Base-by-base conservation (phyloP, 2,329 filamentous ascomycete genomes). In the Microcera coccophila region DNA sequence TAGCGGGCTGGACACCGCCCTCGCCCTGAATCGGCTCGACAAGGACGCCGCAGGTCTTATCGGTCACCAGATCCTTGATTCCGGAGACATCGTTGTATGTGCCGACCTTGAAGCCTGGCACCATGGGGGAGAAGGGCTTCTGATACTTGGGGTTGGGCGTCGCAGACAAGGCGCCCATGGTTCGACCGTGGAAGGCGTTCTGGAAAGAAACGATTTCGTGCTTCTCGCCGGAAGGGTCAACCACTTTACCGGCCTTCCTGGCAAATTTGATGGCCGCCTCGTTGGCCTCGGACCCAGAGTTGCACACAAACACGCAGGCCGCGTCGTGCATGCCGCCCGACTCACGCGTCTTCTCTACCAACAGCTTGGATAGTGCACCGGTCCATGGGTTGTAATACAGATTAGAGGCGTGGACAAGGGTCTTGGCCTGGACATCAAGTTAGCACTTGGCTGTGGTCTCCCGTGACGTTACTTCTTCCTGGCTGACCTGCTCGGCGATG, bases 141-240 rank as follows among this genome's bases (percentile, higher is more conserved):
- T 98, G 93, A 69, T 98, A 98, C 67, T 98, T 98, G 15, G 90
- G 88, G 70, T 97, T 98, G 36, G 90, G 93, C 4, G 93, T 98
- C 10, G 93, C 93, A n/a, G 88, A 95, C 34, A 98, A 72, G 44
- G 85, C 83, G 39, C 93, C 93, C 88, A 97, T 95, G 14, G 93
- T 97, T 45, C 93, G 85, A 57, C 93, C 93, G 67, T 98, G 93
- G 76, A 98, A 98, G 29, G 88, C 90, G 57, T 85, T 84, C 57
- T 87, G 72, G 74, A 97, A 98, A 14, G 89, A 95, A 39, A 97
- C 87, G 36, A 98, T 70, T 60, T 96, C 90, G 56, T 80, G 67
- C 71, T 97, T 95, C 16, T 66, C 68, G 36, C 86, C 84, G 0
- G 80, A 80, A 1, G 85, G 81, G 50, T 90, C 84, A 20, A 83